Base-by-base conservation (phyloP, 2,329 filamentous ascomycete genomes). In the Fusarium begoniae region DNA sequence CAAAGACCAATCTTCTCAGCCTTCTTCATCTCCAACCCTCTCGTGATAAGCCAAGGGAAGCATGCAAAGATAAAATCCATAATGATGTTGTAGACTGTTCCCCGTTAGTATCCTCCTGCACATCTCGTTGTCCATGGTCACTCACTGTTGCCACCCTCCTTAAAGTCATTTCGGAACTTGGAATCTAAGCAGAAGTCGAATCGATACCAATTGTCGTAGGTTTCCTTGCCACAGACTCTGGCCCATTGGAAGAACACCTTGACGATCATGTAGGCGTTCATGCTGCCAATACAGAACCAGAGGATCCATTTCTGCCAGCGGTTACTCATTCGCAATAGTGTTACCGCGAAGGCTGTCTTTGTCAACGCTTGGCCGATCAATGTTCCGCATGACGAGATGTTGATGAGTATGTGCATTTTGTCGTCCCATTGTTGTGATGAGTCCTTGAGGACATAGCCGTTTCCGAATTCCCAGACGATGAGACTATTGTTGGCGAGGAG, bases 381-480 rank as follows among this genome's bases (percentile, higher is more conserved):
- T 17, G 81, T 83, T 40, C 81, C 80, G 70, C 81, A 83, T 4
- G 82, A 82, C 6, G 81, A 81, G 18, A 81, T 78, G 70, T 85
- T 86, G 81, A 88, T 87, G 63, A 88, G 71, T 50, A 88, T 87
- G 74, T 86, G 85, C 86, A 88, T 88, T 61, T 82, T 83, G 69
- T 87, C 85, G 66, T 85, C 84, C 87, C 87, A 88, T 24, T 79
- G 75, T n/a, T 84, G 77, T 2, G 80, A 77, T 10, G 80, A 80
- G 69, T 81, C 72, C 35, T 80, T 60, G 41, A 82, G 78, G 3
- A 86, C 82, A 69, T 88, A 88, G 57, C 86, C 86, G 13, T 83
- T 87, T 12, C 83, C 85, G 63, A 85, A 88, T 66, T 88, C 80
- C 54, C 84, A 71, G 3, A 84, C 77, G 61, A 87, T 87, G 22